phyloP scores from a whole-genome alignment of 352 stramenopile species.

The Pythium brassicae region DNA sequence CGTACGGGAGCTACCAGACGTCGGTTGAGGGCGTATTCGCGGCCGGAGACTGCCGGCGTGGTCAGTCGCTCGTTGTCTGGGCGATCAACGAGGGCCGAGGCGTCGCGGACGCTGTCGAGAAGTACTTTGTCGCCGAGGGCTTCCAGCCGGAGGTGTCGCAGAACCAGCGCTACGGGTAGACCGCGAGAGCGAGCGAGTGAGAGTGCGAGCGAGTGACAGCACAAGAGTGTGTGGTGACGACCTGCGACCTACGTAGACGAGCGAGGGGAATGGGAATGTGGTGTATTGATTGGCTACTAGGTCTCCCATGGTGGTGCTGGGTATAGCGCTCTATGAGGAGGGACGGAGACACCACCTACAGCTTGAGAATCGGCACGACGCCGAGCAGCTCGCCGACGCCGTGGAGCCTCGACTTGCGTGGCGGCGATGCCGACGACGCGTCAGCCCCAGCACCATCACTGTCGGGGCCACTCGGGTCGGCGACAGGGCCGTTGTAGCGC shows the following conservation, averaged over 20 bases:
- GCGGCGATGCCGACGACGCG: not conserved
- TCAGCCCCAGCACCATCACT: not conserved
- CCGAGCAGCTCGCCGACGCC: slow-evolving; percentile 12
- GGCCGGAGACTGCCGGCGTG: slow-evolving; percentile 95
- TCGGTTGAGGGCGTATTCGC: slow-evolving; percentile 96
- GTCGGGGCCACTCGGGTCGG: slow-evolving; percentile 5
- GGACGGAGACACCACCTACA: too few relatives aligned
- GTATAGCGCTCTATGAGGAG: too few relatives aligned
- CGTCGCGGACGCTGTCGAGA: slow-evolving; percentile 84
- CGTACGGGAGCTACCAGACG: slow-evolving; percentile 94
- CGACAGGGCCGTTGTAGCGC: slow-evolving; percentile 43
- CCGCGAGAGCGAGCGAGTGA: too few relatives aligned
- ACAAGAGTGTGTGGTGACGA: too few relatives aligned
- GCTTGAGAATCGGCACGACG: slow-evolving; percentile 26
- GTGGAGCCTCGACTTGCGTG: slow-evolving; percentile 4
- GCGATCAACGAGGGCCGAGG: slow-evolving; percentile 97
- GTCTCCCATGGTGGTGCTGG: too few relatives aligned
- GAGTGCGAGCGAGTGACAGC: too few relatives aligned
- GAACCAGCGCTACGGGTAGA: slow-evolving; percentile 72
- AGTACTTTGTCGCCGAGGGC: slow-evolving; percentile 77
- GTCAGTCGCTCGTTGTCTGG: slow-evolving; percentile 98
- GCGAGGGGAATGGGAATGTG: too few relatives aligned
- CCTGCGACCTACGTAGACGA: too few relatives aligned
- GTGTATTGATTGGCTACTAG: too few relatives aligned
- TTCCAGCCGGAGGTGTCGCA: slow-evolving; percentile 77